A percentile compares a stretch with the other conserved stretches of the same genome.
These are phyloP conservation scores for Papilionanthe hybrid DNA, from an alignment of 116 monocot species.

Conservation along the genomic window DNA sequence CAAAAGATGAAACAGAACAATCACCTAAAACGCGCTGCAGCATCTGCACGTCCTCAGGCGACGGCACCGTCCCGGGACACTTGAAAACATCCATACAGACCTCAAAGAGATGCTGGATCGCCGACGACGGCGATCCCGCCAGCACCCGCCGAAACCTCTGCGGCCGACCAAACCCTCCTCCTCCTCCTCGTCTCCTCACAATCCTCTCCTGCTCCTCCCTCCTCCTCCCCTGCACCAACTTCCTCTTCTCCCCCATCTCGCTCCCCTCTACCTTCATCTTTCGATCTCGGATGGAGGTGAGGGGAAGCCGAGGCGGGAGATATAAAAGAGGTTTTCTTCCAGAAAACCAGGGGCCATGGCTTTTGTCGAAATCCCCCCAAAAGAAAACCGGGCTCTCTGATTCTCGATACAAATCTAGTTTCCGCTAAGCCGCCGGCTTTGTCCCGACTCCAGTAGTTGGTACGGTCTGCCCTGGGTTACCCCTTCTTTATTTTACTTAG, in stretches of 20 bases:
- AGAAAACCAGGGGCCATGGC: slow-evolving; percentile 23
- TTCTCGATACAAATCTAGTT: neutral
- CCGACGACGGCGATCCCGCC: slow-evolving; percentile 6
- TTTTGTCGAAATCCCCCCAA: neutral
- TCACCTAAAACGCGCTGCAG: slow-evolving; percentile 17
- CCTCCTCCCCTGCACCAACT: neutral
- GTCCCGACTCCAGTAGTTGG: too few species aligned
- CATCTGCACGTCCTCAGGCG: slow-evolving; percentile 9
- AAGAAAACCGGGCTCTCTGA: neutral
- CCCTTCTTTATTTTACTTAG: too few species aligned
- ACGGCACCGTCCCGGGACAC: slow-evolving; percentile 12
- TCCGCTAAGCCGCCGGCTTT: too few species aligned
- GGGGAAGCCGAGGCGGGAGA: neutral
- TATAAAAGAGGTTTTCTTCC: slow-evolving; percentile 2
- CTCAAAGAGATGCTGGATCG: slow-evolving; percentile 15
- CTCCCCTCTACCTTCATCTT: slow-evolving; percentile 7
- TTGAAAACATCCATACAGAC: slow-evolving; percentile 3
- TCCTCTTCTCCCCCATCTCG: slow-evolving; percentile 1
- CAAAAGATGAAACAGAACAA: neutral
- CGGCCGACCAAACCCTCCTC: slow-evolving; percentile 1
- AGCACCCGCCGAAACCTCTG: slow-evolving; percentile 8
- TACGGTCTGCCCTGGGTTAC: too few species aligned
- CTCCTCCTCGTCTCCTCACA: neutral
- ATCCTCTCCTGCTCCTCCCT: neutral
- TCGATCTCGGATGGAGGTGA: neutral